phyloP scores from a whole-genome alignment of 2,329 filamentous ascomycete genomes.

The Fusarium cyanostomum region DNA sequence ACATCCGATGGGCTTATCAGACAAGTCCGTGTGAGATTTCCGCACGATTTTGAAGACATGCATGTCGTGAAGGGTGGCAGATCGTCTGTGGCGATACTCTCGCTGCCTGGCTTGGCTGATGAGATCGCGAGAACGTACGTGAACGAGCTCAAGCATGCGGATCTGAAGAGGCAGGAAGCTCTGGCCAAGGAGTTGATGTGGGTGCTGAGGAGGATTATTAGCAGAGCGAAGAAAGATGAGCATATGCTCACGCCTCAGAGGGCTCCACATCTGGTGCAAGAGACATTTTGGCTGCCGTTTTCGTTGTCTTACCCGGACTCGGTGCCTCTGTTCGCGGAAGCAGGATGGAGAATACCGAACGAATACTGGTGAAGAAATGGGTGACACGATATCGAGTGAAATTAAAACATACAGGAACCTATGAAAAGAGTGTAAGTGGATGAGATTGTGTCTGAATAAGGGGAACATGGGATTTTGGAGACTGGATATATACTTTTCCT shows the following conservation, averaged over 20 bases:
- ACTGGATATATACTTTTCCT: too few relatives aligned
- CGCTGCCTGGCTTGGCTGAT: conserved; percentile 49
- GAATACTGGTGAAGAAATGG: conserved; percentile 12
- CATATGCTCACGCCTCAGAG: conserved; percentile 31
- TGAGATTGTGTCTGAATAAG: neutral
- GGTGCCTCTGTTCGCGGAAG: conserved; percentile 42
- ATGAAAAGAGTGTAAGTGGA: neutral
- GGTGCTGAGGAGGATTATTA: conserved; percentile 47
- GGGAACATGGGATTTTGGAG: neutral
- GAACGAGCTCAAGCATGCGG: conserved; percentile 30
- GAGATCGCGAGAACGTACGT: conserved; percentile 49
- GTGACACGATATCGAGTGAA: neutral
- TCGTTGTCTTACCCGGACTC: conserved; percentile 43
- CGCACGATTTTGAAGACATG: conserved; percentile 47
- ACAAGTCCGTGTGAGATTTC: conserved; percentile 51
- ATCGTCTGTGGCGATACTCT: conserved; percentile 43
- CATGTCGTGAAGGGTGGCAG: conserved; percentile 31
- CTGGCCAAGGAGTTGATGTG: conserved; percentile 48
- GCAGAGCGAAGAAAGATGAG: conserved; percentile 23
- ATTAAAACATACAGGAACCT: conserved; percentile 21
- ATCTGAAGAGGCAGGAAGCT: conserved; percentile 20
- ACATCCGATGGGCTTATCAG: conserved; percentile 44
- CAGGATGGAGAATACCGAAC: conserved; percentile 42
- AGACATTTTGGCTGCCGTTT: conserved; percentile 47
- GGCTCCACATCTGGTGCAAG: conserved; percentile 36